Evolutionary conservation across 2,329 filamentous ascomycete species (phyloP).

Genomic region (Colletotrichum truncatum): DNA sequence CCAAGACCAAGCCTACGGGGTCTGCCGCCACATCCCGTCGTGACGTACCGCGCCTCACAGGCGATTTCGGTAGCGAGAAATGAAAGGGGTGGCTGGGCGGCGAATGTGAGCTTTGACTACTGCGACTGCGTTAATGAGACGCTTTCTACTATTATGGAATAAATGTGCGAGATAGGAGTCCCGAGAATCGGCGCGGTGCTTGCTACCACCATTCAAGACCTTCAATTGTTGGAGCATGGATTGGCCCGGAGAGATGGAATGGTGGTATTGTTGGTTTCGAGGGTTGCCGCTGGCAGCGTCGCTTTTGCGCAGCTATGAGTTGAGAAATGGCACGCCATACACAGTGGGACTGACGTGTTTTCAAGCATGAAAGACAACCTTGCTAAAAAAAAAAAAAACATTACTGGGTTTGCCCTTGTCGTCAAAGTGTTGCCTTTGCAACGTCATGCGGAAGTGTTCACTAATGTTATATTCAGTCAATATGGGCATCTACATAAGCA

Average conservation of each 20-base stretch:
- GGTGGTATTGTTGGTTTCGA: neutral
- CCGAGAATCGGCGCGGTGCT: slow-evolving; percentile 23
- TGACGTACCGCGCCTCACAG: slow-evolving; percentile 25
- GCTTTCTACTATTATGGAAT: neutral
- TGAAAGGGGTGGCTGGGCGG: slow-evolving; percentile 13
- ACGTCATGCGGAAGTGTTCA: neutral
- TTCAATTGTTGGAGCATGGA: neutral
- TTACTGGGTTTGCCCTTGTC: neutral
- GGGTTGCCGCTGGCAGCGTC: neutral
- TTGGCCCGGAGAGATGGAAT: neutral
- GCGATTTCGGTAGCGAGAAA: slow-evolving; percentile 31
- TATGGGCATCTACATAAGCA: neutral
- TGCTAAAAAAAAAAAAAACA: neutral
- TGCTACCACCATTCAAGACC: slow-evolving; percentile 1
- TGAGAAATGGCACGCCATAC: neutral
- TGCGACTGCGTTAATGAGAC: neutral
- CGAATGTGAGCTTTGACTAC: slow-evolving; percentile 4
- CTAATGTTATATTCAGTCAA: neutral
- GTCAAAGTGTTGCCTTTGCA: neutral
- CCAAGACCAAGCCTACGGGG: slow-evolving; percentile 33
- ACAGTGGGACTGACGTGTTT: neutral
- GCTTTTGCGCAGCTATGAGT: neutral
- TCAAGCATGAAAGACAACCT: neutral
- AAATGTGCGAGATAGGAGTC: neutral
- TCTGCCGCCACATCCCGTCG: slow-evolving; percentile 31